A percentile compares a stretch with the other conserved stretches of the same genome.
Evolutionary conservation across 306 rosid genomes (phyloP).

Genomic region (Cotoneaster glaucophyllus): DNA sequence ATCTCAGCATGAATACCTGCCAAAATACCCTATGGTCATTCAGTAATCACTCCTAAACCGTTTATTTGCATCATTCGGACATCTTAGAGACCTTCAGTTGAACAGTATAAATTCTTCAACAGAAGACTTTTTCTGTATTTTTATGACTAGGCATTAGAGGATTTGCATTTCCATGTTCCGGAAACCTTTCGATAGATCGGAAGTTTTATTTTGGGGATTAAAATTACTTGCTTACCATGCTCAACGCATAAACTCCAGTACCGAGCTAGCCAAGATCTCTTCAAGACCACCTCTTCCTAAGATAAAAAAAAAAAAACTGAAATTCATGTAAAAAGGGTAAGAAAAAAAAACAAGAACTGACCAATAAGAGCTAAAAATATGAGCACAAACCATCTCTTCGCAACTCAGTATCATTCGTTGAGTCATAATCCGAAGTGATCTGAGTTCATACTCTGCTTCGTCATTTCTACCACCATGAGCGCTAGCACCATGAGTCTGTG

Average conservation of each 20-base stretch:
- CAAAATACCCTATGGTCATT: slow-evolving; percentile 14
- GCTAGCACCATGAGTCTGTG: slow-evolving; percentile 31
- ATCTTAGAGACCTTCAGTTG: neutral
- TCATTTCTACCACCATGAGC: slow-evolving; percentile 40
- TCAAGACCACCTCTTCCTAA: slow-evolving; percentile 86
- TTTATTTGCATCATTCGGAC: neutral
- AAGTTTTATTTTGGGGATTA: neutral
- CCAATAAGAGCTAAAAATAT: neutral
- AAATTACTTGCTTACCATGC: slow-evolving; percentile 42
- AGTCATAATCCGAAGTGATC: slow-evolving; percentile 41
- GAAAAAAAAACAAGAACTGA: slow-evolving; percentile 10
- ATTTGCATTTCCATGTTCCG: neutral
- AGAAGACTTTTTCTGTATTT: neutral
- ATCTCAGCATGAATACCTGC: slow-evolving; percentile 79
- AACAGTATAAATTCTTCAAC: neutral
- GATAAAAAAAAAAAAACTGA: slow-evolving; percentile 27
- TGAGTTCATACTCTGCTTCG: slow-evolving; percentile 44
- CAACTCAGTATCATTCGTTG: slow-evolving; percentile 75
- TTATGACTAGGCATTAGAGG: neutral
- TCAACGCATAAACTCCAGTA: slow-evolving; percentile 77
- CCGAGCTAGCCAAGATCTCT: slow-evolving; percentile 98
- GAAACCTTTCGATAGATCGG: neutral
- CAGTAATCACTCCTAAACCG: neutral
- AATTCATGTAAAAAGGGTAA: slow-evolving; percentile 21
- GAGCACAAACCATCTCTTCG: slow-evolving; percentile 74